Conservation (phyloP, 2,329 filamentous ascomycete species). For the Colletotrichum siamense region DNA sequence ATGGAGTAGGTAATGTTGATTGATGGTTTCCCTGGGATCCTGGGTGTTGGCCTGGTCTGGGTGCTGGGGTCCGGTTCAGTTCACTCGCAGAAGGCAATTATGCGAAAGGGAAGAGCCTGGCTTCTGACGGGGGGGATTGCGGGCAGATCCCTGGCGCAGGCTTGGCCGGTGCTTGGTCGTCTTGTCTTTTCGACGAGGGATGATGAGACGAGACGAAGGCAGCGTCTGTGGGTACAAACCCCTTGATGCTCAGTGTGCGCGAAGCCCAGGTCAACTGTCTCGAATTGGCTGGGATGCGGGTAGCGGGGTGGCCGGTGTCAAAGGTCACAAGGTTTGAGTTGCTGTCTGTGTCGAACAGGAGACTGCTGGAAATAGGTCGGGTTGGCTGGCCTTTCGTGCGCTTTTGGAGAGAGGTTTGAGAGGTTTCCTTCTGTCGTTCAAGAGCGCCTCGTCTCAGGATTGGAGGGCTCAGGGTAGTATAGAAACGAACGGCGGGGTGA, state of each 20-base stretch:
- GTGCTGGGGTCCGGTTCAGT: not conserved
- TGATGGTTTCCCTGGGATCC: not conserved
- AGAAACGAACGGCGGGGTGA: not conserved
- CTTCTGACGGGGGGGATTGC: not conserved
- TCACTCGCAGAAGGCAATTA: not conserved
- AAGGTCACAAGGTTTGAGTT: not conserved
- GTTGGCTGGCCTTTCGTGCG: not conserved
- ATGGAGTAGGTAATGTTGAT: not conserved
- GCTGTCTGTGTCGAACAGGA: not conserved
- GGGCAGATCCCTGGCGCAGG: conserved; percentile 15
- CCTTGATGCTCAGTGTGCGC: conserved; percentile 20
- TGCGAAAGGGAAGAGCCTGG: not conserved
- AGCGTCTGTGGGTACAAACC: conserved; percentile 16
- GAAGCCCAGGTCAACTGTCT: conserved; percentile 11
- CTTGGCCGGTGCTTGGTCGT: conserved; percentile 20
- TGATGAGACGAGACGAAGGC: conserved; percentile 22
- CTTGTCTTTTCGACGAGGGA: conserved; percentile 15
- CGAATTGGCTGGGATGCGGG: conserved; percentile 16
- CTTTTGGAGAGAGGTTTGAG: not conserved
- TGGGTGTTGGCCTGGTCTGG: not conserved
- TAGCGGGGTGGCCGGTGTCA: conserved; percentile 8
- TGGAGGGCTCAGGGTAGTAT: not conserved
- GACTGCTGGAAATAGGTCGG: not conserved
- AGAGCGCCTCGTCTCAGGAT: not conserved
- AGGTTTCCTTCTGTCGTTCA: not conserved